Base-by-base conservation (phyloP, 108 stramenopile genomes). In the Cyclostephanos tholiformis region DNA sequence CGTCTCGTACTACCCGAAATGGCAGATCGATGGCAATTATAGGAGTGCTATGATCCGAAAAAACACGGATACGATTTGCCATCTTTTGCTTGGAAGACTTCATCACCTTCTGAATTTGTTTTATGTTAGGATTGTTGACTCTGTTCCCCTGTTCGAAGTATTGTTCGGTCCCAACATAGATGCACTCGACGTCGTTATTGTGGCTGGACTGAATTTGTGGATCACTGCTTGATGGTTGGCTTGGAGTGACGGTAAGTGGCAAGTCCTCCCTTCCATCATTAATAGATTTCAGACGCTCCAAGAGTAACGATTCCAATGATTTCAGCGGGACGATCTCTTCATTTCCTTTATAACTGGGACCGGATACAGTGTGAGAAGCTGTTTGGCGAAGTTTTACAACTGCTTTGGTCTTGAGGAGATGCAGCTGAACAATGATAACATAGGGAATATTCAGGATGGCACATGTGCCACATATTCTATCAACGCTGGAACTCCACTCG, bases 361-460 rank as follows among this genome's bases (percentile, higher is more conserved):
- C 67, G 26, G 78, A 67, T 13, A 44, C 55, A 25, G 57, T 29
- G 56, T 56, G 66, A 16, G 60, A 26, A 22, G 85, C 74, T 51
- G 69, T 67, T 9, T 63, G 80, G 7, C 90, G 84, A 19, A 94
- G 77, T 25, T 89, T 86, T 7, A 94, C 93, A 13, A 77, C 81
- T 35, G 79, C 72, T 43, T 90, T 94, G 36, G 87, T 88, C 27
- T 66, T 73, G 52, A 94, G 81, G 12, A 94, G 77, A 68, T 94
- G 93, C 16, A 80, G 76, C 59, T 87, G 86, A 16, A 91, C 90
- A 58, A 94, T 77, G 1, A 94, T 89, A 39, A 91, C 85, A 69
- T 80, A 94, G 11, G 90, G 92, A 70, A 93, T 91, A 36, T 63
- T 77, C n/a, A 79, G 39, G 25, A 93, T 76, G 10, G 89, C 86